These are phyloP conservation scores for Pezicula radicicola DNA, from an alignment of 2,329 filamentous ascomycete species.

Conservation along the genomic window DNA sequence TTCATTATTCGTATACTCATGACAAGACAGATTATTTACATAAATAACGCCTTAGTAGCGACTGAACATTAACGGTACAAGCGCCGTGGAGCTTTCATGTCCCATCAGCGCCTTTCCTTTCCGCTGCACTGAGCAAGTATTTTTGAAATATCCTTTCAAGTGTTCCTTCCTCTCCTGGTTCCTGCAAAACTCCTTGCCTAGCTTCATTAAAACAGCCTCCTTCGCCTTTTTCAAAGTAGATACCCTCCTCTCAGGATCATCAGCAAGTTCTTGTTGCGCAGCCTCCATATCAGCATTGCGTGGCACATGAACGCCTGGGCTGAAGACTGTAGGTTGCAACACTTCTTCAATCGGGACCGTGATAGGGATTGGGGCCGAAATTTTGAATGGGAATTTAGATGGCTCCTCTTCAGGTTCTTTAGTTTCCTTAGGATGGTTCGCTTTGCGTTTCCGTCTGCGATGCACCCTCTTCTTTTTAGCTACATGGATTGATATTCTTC, in stretches of 20 bases:
- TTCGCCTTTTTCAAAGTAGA: constrained; percentile 56
- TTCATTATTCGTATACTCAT: constrained; percentile 15
- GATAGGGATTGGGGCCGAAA: constrained; percentile 1
- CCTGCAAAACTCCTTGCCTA: constrained; percentile 48
- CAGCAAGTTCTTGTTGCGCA: constrained; percentile 51
- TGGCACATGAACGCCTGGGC: constrained; percentile 51
- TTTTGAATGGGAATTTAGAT: background rate
- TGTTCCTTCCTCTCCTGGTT: constrained; percentile 19
- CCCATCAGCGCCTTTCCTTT: constrained; percentile 17
- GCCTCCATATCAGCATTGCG: constrained; percentile 56
- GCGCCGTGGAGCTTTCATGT: constrained; percentile 47
- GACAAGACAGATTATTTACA: constrained; percentile 1
- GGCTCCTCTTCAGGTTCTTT: constrained; percentile 12
- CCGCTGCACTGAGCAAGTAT: constrained; percentile 18
- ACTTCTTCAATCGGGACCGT: background rate
- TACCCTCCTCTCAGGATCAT: constrained; percentile 52
- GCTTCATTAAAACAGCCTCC: constrained; percentile 56
- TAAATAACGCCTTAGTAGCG: constrained; percentile 24
- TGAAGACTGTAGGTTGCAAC: constrained; percentile 52
- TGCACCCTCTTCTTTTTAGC: constrained; percentile 43
- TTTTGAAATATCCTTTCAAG: constrained; percentile 21
- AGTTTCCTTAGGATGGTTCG: constrained; percentile 30
- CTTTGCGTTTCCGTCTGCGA: constrained; percentile 27
- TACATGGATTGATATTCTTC: constrained; percentile 28
- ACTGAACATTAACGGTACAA: constrained; percentile 61